Base-by-base conservation (phyloP, 352 stramenopile species). In the Phytophthora crassamura region DNA sequence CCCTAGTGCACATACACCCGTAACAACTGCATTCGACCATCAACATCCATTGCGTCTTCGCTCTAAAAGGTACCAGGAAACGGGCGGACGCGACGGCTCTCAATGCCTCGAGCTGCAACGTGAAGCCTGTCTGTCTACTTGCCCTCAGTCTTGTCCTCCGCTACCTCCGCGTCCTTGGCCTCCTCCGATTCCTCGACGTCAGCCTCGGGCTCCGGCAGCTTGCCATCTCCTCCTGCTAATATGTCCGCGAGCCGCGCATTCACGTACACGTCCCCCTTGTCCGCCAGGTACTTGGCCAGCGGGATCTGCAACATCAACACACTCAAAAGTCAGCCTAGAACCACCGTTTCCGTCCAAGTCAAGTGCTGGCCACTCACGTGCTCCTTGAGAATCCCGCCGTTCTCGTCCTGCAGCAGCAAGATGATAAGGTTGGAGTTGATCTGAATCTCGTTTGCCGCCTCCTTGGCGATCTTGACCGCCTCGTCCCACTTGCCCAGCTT, bases 381-480 rank as follows among this genome's bases (percentile, higher is more conserved):
- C 45, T 88, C 71, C 52, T 76, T 75, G 41, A 91, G 63, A 48
- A 83, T 79, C 33, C 79, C 69, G 64, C 82, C 84, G 57, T 93
- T 73, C 36, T 88, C 57, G 33, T 82, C 86, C 30, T 79, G 72
- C 34, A 95, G 72, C 51, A 95, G 67, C 63, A 77, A 58, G 38
- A 95, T 73, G 47, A 95, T 82, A 38, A 89, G 69, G 70, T 91
- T 75, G 28, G 87, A 88, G 74, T 95, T 95, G 67, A 95, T 89
- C 67, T 92, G 78, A 39, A 77, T 68, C 48, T 68, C 71, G 33
- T 84, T 74, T 3, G 84, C 83, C 7, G 82, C 83, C 50, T 91
- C 67, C 63, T 80, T 89, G 41, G 87, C 87, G n/a, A 91, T 63
- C 5, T 68, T 68, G 25, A 90, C 72, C 14, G 84, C 84, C n/a